Evolutionary conservation across 2,329 filamentous ascomycete species (phyloP).

Genomic region (Neodidymelliopsis sp.): DNA sequence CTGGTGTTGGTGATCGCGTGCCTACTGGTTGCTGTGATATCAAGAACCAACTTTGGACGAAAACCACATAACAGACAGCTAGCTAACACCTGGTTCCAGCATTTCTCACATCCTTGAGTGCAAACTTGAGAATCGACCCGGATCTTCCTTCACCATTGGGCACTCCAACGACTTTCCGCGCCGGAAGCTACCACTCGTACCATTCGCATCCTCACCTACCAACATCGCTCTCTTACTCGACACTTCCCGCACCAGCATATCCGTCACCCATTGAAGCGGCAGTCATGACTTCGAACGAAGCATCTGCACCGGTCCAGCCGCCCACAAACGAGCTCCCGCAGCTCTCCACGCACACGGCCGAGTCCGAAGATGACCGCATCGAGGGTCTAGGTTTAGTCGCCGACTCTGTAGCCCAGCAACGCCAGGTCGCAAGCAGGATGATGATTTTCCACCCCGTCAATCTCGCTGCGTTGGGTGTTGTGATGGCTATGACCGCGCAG

Average conservation of each 20-base stretch:
- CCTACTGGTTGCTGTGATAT: constrained; percentile 14
- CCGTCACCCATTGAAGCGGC: constrained; percentile 46
- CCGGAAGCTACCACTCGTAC: constrained; percentile 52
- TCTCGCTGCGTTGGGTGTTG: constrained; percentile 49
- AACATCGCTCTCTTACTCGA: constrained; percentile 55
- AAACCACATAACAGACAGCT: background rate
- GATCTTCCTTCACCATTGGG: constrained; percentile 67
- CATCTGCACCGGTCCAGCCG: constrained; percentile 30
- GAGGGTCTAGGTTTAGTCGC: constrained; percentile 76
- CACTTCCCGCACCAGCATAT: constrained; percentile 48
- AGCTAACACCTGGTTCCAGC: constrained; percentile 58
- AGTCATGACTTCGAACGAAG: constrained; percentile 47
- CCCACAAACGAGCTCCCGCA: constrained; percentile 56
- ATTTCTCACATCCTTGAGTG: constrained; percentile 82
- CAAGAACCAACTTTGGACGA: constrained; percentile 7
- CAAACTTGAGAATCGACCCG: constrained; percentile 74
- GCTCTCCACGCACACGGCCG: constrained; percentile 65
- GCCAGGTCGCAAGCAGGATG: constrained; percentile 69
- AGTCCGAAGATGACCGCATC: constrained; percentile 65
- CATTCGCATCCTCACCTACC: constrained; percentile 65
- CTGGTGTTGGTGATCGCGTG: constrained; percentile 30
- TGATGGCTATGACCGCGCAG: constrained; percentile 51
- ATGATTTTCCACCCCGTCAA: constrained; percentile 55
- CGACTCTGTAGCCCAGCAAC: constrained; percentile 83
- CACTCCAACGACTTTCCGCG: constrained; percentile 66